Conservation (phyloP, 768 basidiomycete species). For the Boletellus ananiceps region DNA sequence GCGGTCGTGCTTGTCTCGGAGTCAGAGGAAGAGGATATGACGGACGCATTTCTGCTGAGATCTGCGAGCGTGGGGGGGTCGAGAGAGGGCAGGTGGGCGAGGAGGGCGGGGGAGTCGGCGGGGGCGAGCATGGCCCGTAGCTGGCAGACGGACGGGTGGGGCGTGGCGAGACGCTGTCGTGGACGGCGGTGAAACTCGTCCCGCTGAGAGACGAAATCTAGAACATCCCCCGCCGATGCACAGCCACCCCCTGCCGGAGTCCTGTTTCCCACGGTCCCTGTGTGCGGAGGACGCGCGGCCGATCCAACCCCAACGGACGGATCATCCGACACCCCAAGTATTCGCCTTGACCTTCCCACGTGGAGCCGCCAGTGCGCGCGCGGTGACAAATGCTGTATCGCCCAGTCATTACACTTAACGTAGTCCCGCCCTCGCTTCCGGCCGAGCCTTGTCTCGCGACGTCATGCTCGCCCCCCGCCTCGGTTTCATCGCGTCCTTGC, state of each 20-base stretch:
- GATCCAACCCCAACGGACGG: no score
- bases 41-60: constrained; percentile 72
- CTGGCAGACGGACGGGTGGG: no score
- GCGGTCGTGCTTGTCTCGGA: constrained; percentile 44
- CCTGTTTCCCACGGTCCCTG: background rate
- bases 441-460: no score
- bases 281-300: no score
- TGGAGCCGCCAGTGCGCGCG: no score
- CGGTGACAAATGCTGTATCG: no score
- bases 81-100: constrained; percentile 6
- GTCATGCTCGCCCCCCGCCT: background rate
- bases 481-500: background rate
- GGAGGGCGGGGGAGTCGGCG: background rate
- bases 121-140: background rate
- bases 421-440: no score
- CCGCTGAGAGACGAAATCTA: constrained; percentile 11
- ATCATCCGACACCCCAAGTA: no score
- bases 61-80: constrained; percentile 48
- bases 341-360: no score
- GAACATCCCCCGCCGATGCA: constrained; percentile 8
- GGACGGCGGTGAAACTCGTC: background rate
- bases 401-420: no score
- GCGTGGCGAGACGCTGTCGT: no score
- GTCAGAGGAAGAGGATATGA: constrained; percentile 63
- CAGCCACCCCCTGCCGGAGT: constrained; percentile 24